Percentiles rank a stretch among this genome's conserved stretches.
phyloP scores from a whole-genome alignment of 1,284 basidiomycete species.

The Ustilago curta region DNA sequence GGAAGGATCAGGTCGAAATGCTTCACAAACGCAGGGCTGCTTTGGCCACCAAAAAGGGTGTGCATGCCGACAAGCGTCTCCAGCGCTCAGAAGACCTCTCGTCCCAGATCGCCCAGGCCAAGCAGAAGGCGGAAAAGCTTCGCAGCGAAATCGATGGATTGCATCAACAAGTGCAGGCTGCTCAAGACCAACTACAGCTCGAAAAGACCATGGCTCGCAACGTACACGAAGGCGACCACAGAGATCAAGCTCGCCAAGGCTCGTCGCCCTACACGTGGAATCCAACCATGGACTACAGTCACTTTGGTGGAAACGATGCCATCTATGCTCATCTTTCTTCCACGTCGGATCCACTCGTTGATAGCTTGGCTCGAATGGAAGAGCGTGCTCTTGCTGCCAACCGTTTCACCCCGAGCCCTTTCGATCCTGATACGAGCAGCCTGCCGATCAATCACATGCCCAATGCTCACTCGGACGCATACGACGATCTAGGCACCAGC shows the following conservation, averaged over 20 bases:
- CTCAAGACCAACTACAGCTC: constrained; percentile 29
- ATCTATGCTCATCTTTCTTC: constrained; percentile 37
- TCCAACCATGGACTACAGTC: constrained; percentile 11
- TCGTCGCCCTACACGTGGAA: constrained; percentile 19
- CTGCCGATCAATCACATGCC: constrained; percentile 27
- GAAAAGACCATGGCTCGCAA: constrained; percentile 27
- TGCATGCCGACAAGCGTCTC: constrained; percentile 41
- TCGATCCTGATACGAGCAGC: constrained; percentile 12
- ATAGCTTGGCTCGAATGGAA: constrained; percentile 41
- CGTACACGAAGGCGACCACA: constrained; percentile 17
- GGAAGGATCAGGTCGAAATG: constrained; percentile 78
- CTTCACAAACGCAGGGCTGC: constrained; percentile 74
- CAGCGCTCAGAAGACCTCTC: constrained; percentile 32
- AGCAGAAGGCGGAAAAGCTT: constrained; percentile 18
- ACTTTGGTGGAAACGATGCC: constrained; percentile 22
- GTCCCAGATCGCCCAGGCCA: constrained; percentile 18
- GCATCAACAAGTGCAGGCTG: constrained; percentile 24
- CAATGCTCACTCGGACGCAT: constrained; percentile 21
- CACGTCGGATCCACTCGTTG: constrained; percentile 42
- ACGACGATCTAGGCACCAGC: constrained; percentile 34
- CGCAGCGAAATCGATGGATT: constrained; percentile 22
- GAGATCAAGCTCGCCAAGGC: constrained; percentile 13
- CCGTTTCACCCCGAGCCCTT: constrained; percentile 13
- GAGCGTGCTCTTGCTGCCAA: constrained; percentile 29
- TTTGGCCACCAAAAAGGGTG: constrained; percentile 46